phyloP scores from a whole-genome alignment of 306 rosid genomes.

The Malus asiatica region DNA sequence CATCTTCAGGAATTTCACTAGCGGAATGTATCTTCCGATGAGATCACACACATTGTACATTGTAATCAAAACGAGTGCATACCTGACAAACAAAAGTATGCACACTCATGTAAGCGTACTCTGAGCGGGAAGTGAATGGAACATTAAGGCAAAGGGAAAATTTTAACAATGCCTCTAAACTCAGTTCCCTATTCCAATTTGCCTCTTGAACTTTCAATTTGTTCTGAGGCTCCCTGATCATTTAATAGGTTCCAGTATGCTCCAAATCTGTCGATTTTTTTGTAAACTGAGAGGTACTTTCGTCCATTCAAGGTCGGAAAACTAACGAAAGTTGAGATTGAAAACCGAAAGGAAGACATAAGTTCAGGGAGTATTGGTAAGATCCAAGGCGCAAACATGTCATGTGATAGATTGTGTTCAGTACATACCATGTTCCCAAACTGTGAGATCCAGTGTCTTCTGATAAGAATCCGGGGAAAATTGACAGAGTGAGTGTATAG shows the following conservation, averaged over 20 bases:
- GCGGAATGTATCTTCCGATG: slow-evolving; percentile 82
- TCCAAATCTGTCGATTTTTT: neutral
- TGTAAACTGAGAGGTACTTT: neutral
- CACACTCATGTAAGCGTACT: neutral
- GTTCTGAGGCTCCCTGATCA: neutral
- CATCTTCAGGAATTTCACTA: slow-evolving; percentile 40
- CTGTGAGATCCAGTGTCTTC: slow-evolving; percentile 85
- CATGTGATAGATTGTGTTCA: neutral
- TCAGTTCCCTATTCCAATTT: neutral
- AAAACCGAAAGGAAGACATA: neutral
- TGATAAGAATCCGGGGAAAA: slow-evolving; percentile 87
- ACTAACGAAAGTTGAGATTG: neutral
- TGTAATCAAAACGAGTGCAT: slow-evolving; percentile 72
- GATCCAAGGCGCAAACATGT: neutral
- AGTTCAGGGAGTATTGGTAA: neutral
- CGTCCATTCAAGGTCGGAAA: neutral
- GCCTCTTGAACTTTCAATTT: neutral
- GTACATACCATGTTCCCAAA: slow-evolving; percentile 64
- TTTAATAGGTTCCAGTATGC: neutral
- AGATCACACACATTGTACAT: slow-evolving; percentile 64
- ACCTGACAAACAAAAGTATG: slow-evolving; percentile 36
- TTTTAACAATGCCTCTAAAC: neutral
- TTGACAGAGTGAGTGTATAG: slow-evolving; percentile 56
- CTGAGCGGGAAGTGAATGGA: neutral
- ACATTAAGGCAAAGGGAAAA: neutral